Evolutionary conservation across 345 rosid species (phyloP).

Genomic region (Brassica incana): DNA sequence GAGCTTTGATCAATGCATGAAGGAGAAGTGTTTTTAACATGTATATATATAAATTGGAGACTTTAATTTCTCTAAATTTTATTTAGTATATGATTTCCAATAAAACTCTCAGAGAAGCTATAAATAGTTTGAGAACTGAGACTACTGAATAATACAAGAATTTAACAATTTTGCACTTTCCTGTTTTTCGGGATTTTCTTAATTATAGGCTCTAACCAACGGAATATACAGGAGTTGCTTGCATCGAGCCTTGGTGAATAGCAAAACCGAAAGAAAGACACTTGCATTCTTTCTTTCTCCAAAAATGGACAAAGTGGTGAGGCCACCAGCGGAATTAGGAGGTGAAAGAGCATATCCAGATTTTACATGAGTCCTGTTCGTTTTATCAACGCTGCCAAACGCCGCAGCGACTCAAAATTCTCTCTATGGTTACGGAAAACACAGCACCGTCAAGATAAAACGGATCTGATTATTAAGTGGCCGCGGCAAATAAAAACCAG

Average conservation of each 20-base stretch:
- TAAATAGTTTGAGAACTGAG: background rate
- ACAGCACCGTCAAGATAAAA: too few relatives aligned
- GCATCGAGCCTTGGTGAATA: conserved; percentile 52
- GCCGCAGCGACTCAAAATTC: too few relatives aligned
- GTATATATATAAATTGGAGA: background rate
- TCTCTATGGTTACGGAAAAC: too few relatives aligned
- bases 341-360: conserved; percentile 52
- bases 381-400: too few relatives aligned
- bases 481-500: too few relatives aligned
- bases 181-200: background rate
- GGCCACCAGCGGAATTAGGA: conserved; percentile 54
- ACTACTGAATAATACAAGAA: background rate
- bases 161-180: background rate
- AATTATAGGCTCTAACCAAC: conserved; percentile 1
- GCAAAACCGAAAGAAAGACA: conserved; percentile 47
- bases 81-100: background rate
- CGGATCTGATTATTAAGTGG: too few relatives aligned
- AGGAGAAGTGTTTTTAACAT: background rate
- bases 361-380: conserved; percentile 38
- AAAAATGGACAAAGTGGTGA: conserved; percentile 54
- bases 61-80: background rate
- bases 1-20: conserved; percentile 1
- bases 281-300: conserved; percentile 57
- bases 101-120: background rate
- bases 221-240: conserved; percentile 39